phyloP scores from a whole-genome alignment of 805 yeast species.

The Barnettozyma populi region DNA sequence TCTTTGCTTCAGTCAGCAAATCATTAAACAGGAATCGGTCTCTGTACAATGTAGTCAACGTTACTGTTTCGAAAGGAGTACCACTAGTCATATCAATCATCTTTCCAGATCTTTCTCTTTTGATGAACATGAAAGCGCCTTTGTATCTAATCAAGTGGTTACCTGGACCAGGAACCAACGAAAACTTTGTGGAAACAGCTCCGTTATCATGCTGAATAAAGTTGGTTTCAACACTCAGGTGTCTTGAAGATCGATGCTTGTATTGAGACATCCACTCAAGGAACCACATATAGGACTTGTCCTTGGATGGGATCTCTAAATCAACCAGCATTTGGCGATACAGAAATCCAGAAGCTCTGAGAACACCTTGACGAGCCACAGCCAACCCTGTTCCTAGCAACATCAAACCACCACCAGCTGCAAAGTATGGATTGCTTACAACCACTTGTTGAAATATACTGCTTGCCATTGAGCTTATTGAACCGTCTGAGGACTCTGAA shows the following conservation, averaged over 20 bases:
- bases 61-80: conserved; percentile 94
- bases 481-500: conserved; percentile 18
- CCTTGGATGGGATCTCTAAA: conserved; percentile 88
- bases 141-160: conserved; percentile 80
- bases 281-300: conserved; percentile 92
- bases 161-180: conserved; percentile 96
- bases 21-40: conserved; percentile 69
- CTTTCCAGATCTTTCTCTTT: conserved; percentile 85
- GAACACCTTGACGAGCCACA: conserved; percentile 61
- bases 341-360: conserved; percentile 57
- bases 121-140: conserved; percentile 84
- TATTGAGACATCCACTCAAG: conserved; percentile 91
- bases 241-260: conserved; percentile 71
- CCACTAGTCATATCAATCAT: conserved; percentile 86
- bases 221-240: conserved; percentile 83
- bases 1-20: conserved; percentile 77
- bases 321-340: conserved; percentile 86
- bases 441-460: conserved; percentile 47
- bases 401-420: conserved; percentile 99
- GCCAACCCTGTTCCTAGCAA: conserved; percentile 87
- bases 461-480: conserved; percentile 27
- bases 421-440: conserved; percentile 84
- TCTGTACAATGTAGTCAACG: conserved; percentile 80
- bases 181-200: conserved; percentile 77
- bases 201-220: conserved; percentile 91